Evolutionary conservation across 1,284 basidiomycete genomes (phyloP), one percentile per base, ranked within the genome.

Genomic region (Irpex lacteus): DNA sequence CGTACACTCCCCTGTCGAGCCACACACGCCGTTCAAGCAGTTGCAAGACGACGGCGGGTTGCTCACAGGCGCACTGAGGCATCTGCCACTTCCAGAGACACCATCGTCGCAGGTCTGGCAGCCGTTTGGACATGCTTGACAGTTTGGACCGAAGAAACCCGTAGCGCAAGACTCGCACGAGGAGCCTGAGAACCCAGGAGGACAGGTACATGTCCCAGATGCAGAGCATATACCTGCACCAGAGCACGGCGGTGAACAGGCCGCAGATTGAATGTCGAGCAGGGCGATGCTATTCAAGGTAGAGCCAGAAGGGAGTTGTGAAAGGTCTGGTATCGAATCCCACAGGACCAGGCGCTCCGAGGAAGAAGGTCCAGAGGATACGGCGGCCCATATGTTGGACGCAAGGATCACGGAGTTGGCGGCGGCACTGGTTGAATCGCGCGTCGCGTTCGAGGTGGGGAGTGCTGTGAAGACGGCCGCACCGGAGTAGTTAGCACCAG

Each of bases 71-170:
- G 83, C 73, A 9, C 77, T 74, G 64, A 92, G 80, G 72, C 92
- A 95, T 60, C 78, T 78, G 0, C 92, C 92, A 0, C 84, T 82
- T 0, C 93, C 92, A 0, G 86, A 82, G 52, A 91, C 87, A 5
- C 92, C 92, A 34, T 91, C 86, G 68, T 93, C 89, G 71, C 93
- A 95, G 13, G 81, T 77, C 0, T 77, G 68, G 73, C 92, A 94
- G 7, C 83, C 85, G 2, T 78, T 73, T 1, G 90, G 88, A 70
- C 93, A 95, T 5, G 86, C 71, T 64, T 84, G 76, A 70, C 92
- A 95, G 0, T 74, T 77, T 0, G 86, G 79, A 1, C 92, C 92
- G 70, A 91, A 95, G 74, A 89, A 89, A 1, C 89, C 90, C 11
- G 81, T 63, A 1, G 84, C 80, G 69, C 92, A 95, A 0, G 85